Evolutionary conservation across 2,329 filamentous ascomycete genomes (phyloP), one percentile per base, ranked within the genome.

Genomic region (Pyricularia grisea): DNA sequence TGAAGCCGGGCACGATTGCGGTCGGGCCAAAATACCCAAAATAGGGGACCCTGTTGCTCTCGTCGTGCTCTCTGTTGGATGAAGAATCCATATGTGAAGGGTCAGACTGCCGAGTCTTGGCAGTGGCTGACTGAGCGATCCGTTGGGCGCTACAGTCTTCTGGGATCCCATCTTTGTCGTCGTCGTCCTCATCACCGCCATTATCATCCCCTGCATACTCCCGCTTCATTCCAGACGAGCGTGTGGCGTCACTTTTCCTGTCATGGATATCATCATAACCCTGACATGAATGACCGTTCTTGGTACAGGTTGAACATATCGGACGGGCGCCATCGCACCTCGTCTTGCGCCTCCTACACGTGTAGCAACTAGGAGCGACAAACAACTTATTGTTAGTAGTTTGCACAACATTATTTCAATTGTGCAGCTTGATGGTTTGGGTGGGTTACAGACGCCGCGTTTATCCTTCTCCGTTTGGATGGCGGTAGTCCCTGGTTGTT

Each of bases 21-120:
- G 93, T 97, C 0, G 92, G 92, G 0, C 93, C 93, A 76, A 97
- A 95, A 78, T 95, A 97, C 70, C 93, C 85, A 74, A 97, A 97
- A 77, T 95, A 97, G 0, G 93, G 93, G 72, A 97, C 92, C 68
- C 90, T 86, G 74, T 90, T 82, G 71, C 86, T 82, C 76, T 85
- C 83, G 33, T 81, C 78, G 73, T 85, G 81, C 71, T 85, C 80
- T 67, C 83, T 78, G 12, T 80, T 74, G 0, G 83, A 82, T 27
- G 84, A 85, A 31, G 78, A 78, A 68, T 77, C 78, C 68, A 72
- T 4, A 42, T 1, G 14, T 0, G 33, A 17, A 12, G 33, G 3
- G 64, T 72, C 4, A 20, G 61, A 23, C 25, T 66, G 55, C 17
- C 27, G 4, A 2, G 4, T 28, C 2, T 28, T 63, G 20, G 14